These are phyloP conservation scores for Blakeslea trispora DNA, from an alignment of 371 early-diverging fungal genomes.

Conservation along the genomic window DNA sequence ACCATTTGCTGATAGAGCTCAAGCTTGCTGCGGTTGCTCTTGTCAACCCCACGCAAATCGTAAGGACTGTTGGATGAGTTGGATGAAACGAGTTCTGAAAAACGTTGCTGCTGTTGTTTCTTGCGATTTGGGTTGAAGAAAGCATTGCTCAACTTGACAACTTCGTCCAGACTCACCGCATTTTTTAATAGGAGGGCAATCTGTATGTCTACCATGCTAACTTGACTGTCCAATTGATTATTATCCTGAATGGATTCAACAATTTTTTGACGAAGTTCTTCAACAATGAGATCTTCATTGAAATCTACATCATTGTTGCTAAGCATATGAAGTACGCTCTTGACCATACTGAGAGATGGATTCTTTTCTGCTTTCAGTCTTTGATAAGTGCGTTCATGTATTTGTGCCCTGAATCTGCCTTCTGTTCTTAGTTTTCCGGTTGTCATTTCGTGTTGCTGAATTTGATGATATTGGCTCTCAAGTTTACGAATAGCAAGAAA, in stretches of 20 bases:
- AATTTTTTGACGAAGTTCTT: conserved; percentile 83
- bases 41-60: conserved; percentile 79
- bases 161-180: conserved; percentile 93
- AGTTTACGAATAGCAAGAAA: conserved; percentile 17
- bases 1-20: conserved; percentile 93
- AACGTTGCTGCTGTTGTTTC: conserved; percentile 51
- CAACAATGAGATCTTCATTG: conserved; percentile 88
- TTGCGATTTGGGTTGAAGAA: conserved; percentile 47
- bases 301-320: conserved; percentile 93
- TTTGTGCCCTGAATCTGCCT: conserved; percentile 10
- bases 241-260: conserved; percentile 92
- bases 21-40: conserved; percentile 76
- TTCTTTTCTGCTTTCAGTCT: conserved; percentile 59
- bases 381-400: conserved; percentile 22
- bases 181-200: conserved; percentile 97
- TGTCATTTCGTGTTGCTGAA: conserved; percentile 5
- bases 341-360: conserved; percentile 80
- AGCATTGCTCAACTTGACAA: conserved; percentile 66
- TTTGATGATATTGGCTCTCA: conserved; percentile 4
- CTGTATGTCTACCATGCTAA: conserved; percentile 94
- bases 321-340: conserved; percentile 87
- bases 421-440: conserved; percentile 6
- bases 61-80: conserved; percentile 28
- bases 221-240: conserved; percentile 75
- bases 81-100: conserved; percentile 40